Evolutionary conservation across 371 early-diverging fungal genomes (phyloP).

Genomic region (Apophysomyces trapeziformis): DNA sequence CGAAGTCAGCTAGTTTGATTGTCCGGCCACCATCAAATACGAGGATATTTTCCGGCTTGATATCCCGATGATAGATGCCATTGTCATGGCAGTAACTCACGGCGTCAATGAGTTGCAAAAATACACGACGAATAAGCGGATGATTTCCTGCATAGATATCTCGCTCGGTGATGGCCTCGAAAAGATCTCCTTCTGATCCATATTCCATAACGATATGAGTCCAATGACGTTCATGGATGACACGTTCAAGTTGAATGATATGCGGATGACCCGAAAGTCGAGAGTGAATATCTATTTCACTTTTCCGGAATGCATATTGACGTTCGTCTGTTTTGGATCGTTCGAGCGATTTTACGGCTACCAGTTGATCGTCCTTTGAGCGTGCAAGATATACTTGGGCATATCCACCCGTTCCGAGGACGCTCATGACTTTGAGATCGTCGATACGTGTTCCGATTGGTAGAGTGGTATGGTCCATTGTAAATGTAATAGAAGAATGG

Average conservation of each 20-base stretch:
- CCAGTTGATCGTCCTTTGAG: conserved; percentile 16
- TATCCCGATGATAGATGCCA: conserved; percentile 73
- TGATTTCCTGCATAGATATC: conserved; percentile 57
- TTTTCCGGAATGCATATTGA: conserved; percentile 65
- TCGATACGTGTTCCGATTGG: conserved; percentile 35
- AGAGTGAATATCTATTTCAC: conserved; percentile 79
- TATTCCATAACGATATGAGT: conserved; percentile 79
- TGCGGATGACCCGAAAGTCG: conserved; percentile 69
- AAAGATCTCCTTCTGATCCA: conserved; percentile 72
- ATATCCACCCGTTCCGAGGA: conserved; percentile 75
- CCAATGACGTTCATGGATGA: conserved; percentile 61
- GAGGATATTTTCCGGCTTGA: conserved; percentile 76
- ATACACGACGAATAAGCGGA: conserved; percentile 55
- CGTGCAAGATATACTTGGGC: conserved; percentile 66
- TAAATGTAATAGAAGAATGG: conserved; percentile 14
- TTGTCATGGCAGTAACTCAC: conserved; percentile 61
- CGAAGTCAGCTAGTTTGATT: conserved; percentile 93
- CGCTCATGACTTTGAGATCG: conserved; percentile 40
- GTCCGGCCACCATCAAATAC: conserved; percentile 50
- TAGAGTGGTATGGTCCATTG: conserved; percentile 15
- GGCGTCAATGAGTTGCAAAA: conserved; percentile 63
- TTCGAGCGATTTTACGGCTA: conserved; percentile 75
- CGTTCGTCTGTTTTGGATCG: conserved; percentile 57
- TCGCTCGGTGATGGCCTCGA: conserved; percentile 65
- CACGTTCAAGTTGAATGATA: conserved; percentile 75